These are phyloP conservation scores for Neurospora sp. DNA, from an alignment of 495 filamentous ascomycete genomes.

Conservation along the genomic window DNA sequence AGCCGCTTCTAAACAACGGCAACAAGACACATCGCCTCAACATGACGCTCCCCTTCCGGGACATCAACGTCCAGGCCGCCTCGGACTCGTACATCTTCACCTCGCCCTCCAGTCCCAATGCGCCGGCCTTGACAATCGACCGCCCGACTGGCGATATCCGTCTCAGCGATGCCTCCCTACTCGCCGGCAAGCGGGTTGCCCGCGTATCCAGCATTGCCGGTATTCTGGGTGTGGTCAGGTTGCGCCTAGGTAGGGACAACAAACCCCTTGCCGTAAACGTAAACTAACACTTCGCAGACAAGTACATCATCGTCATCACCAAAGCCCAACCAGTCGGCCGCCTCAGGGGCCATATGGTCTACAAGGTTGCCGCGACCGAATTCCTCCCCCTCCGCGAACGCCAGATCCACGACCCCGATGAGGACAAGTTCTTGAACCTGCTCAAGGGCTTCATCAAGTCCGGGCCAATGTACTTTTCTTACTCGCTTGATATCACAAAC, in stretches of 20 bases:
- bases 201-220: slow-evolving; percentile 70
- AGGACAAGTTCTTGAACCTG: slow-evolving; percentile 77
- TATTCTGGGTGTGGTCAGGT: slow-evolving; percentile 81
- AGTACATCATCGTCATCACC: slow-evolving; percentile 93
- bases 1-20: background rate
- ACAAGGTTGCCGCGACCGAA: slow-evolving; percentile 83
- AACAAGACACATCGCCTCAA: slow-evolving; percentile 4
- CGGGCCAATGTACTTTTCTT: slow-evolving; percentile 95
- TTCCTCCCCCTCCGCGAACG: slow-evolving; percentile 91
- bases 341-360: slow-evolving; percentile 85
- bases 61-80: slow-evolving; percentile 92
- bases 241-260: slow-evolving; percentile 65
- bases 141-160: slow-evolving; percentile 87
- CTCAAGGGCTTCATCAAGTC: slow-evolving; percentile 68
- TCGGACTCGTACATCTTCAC: slow-evolving; percentile 90
- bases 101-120: slow-evolving; percentile 83
- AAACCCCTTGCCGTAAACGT: background rate
- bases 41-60: slow-evolving; percentile 72
- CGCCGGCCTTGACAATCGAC: slow-evolving; percentile 78
- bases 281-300: slow-evolving; percentile 49
- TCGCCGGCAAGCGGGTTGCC: slow-evolving; percentile 71
- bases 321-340: slow-evolving; percentile 86
- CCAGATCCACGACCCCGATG: slow-evolving; percentile 79
- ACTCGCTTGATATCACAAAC: slow-evolving; percentile 90
- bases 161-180: slow-evolving; percentile 64